phyloP scores from a whole-genome alignment of 2,329 filamentous ascomycete species.

The Aspergillus terreus region DNA sequence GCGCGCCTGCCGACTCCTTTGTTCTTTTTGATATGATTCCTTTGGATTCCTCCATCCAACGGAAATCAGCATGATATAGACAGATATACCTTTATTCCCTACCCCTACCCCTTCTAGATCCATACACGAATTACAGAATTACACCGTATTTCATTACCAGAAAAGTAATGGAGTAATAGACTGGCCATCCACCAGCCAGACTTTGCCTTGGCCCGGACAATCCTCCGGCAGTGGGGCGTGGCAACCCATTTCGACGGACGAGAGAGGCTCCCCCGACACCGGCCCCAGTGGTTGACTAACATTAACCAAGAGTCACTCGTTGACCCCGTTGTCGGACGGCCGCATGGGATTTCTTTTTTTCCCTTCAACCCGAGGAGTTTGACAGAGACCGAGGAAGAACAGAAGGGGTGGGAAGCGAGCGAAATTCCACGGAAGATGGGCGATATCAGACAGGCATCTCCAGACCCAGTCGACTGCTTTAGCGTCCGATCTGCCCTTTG shows the following conservation, averaged over 20 bases:
- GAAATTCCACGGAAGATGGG: background rate
- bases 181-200: no score
- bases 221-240: slow-evolving; percentile 25
- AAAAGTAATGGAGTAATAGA: background rate
- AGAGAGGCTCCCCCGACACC: slow-evolving; percentile 20
- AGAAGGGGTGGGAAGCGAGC: background rate
- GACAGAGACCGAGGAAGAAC: background rate
- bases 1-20: slow-evolving; percentile 19
- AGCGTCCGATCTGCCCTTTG: background rate
- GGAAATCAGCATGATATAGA: background rate
- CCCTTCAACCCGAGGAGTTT: background rate
- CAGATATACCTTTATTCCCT: no score
- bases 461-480: slow-evolving; percentile 1
- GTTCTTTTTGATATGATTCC: background rate
- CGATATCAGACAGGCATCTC: background rate
- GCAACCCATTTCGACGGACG: slow-evolving; percentile 29
- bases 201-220: background rate
- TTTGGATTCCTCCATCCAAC: background rate
- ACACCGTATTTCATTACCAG: background rate
- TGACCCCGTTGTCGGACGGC: no score
- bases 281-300: slow-evolving; percentile 16
- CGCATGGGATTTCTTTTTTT: no score
- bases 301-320: slow-evolving; percentile 8
- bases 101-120: background rate
- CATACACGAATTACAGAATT: background rate